Base-by-base conservation (phyloP, 2,329 filamentous ascomycete species). In the Salinomyces thailandicus region DNA sequence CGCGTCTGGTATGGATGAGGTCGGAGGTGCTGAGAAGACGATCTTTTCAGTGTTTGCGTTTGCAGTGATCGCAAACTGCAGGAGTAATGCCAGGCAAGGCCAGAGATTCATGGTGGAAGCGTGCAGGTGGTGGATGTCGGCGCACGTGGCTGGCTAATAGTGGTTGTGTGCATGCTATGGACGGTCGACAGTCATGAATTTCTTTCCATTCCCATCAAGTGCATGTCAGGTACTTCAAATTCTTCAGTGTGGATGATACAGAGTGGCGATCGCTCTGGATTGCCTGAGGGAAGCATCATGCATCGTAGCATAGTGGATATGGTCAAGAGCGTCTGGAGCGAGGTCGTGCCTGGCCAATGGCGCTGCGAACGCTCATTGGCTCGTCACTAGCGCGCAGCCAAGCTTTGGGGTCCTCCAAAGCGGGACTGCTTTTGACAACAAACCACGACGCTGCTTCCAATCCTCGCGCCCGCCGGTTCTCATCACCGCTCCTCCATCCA, bases 11-110 rank as follows among this genome's bases (percentile, higher is more conserved):
- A 37, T 14, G 19, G 13, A 18, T 59, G 51, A 59, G 19, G 68
- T 60, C 19, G 64, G 55, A 8, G 87, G 86, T 15, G 75, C 85
- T 22, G 81, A 67, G 64, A 98, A 96, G 53, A 96, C 85, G 49
- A 75, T 70, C 63, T 98, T 98, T 59, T 96, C 91, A 37, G 82
- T 81, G 59, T 98, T 96, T 58, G 81, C 85, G 48, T 58, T 52
- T 42, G 54, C 47, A 39, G 44, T 38, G 22, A 48, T 39, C 31
- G 50, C 48, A 45, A 52, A 47, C n/a, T n/a, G n/a, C 43, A 52
- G 35, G 34, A 41, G 38, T 8, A n/a, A n/a, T 30, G 34, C 35
- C 39, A 44, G 20, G 40, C 36, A 36, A 31, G 36, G 35, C 39
- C 43, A 42, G 38, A 47, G 33, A 37, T 44, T 30, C 11, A 30